Conservation (phyloP, 2,329 filamentous ascomycete species). For the Fusarium sp. region DNA sequence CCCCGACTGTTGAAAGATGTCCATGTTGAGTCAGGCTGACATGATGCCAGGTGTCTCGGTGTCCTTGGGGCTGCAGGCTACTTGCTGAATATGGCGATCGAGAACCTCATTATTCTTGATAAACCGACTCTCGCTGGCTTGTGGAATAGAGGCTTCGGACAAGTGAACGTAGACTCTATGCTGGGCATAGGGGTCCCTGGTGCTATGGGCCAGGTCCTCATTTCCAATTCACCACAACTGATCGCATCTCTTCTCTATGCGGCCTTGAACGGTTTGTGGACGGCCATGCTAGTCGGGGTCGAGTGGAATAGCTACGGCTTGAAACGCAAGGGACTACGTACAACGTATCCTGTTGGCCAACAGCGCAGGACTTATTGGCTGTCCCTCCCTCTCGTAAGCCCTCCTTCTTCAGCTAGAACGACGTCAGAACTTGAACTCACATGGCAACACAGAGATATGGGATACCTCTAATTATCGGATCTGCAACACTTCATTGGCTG, state of each 20-base stretch:
- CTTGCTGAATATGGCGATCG: too few species aligned
- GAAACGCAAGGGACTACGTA: slow-evolving; percentile 3
- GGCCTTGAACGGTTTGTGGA: slow-evolving; percentile 6
- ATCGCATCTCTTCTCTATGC: slow-evolving; percentile 3
- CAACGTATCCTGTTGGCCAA: not conserved
- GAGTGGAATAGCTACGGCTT: slow-evolving; percentile 8
- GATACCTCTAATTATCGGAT: not conserved
- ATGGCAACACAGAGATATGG: not conserved
- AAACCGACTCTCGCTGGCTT: not conserved
- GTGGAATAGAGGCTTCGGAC: not conserved
- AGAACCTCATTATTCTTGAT: not conserved
- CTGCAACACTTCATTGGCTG: slow-evolving; percentile 4
- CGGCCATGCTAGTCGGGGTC: not conserved
- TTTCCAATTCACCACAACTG: slow-evolving; percentile 6
- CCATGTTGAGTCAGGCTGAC: not conserved
- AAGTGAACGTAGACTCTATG: not conserved
- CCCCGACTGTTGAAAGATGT: not conserved
- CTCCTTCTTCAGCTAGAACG: too few species aligned
- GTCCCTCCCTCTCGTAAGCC: slow-evolving; percentile 11
- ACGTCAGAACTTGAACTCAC: too few species aligned
- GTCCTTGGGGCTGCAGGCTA: too few species aligned
- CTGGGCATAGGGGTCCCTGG: not conserved
- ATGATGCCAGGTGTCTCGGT: not conserved
- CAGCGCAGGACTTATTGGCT: slow-evolving; percentile 11
- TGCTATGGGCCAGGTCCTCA: not conserved